Conservation (phyloP, 169 alveolate genomes). For the Plasmodium yoelii region DNA sequence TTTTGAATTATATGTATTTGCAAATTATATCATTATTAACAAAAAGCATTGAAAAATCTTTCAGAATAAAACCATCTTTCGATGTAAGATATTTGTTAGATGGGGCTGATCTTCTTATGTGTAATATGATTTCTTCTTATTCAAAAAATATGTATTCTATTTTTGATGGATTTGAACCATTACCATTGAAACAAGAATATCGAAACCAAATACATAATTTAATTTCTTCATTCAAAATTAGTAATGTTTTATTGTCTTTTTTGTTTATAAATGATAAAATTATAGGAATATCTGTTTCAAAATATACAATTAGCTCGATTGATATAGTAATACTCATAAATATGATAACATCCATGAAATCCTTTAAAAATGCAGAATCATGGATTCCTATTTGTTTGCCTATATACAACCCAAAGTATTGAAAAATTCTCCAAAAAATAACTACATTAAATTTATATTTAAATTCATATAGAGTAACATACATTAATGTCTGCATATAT, state of each 20-base stretch:
- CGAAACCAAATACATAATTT: conserved; percentile 78
- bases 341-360: conserved; percentile 89
- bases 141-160: conserved; percentile 74
- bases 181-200: conserved; percentile 80
- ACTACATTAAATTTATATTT: no score
- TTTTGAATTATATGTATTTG: conserved; percentile 80
- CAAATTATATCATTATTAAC: conserved; percentile 88
- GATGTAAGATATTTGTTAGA: conserved; percentile 83
- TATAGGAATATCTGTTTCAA: conserved; percentile 79
- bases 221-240: conserved; percentile 77
- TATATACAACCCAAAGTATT: conserved; percentile 80
- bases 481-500: background rate
- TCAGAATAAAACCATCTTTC: conserved; percentile 81
- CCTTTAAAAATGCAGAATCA: conserved; percentile 90
- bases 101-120: conserved; percentile 78
- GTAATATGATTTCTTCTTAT: conserved; percentile 74
- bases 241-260: conserved; percentile 79
- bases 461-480: background rate
- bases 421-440: background rate
- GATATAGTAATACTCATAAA: conserved; percentile 89
- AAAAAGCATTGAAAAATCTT: conserved; percentile 84
- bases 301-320: conserved; percentile 78
- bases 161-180: conserved; percentile 83
- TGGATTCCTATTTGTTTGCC: conserved; percentile 94
- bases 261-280: conserved; percentile 83